Base-by-base conservation (phyloP, 2,329 filamentous ascomycete species). In the Cephalotrichum gorgonifer region DNA sequence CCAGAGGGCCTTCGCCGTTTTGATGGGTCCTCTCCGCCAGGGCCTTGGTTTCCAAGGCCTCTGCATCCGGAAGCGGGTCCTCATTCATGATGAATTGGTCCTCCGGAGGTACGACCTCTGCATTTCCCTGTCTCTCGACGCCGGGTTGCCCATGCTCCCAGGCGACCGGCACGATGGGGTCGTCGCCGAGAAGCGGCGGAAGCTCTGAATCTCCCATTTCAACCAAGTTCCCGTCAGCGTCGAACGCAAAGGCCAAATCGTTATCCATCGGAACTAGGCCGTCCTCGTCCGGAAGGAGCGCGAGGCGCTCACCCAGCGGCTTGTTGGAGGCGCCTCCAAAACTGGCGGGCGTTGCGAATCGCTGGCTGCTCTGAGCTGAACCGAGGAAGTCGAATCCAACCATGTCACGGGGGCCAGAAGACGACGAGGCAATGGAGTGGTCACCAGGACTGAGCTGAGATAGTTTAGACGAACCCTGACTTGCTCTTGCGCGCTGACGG, bases 201-300 rank as follows among this genome's bases (percentile, higher is more conserved):
- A 78, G 59, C 31, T 73, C 68, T 20, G 62, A 62, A 43, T 74
- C 70, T 12, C 62, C 51, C 3, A 68, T 54, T 23, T 64, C 64
- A 38, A 74, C 55, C 31, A 78, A 57, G 51, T 76, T 76, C 33
- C 75, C 75, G 9, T 76, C 60, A 23, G 62, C 68, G 52, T 77
- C 75, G 47, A 79, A 71, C n/a, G 70, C 66, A 25, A 78, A 62
- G 2, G 68, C 69, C 54, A 73, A 65, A 25, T 70, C 68, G 0
- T 61, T 61, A 7, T 49, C 39, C 20, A 68, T 55, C 5, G 60
- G 56, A 8, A 62, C 63, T 25, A 70, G 56, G 2, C 71, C 67
- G 11, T 73, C 66, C 0, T 66, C 64, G 3, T 45, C 8, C 56
- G 62, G 17, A 72, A 64, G 2, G 63, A 61, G 26, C 63, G 60